Evolutionary conservation across 139 green algal species (phyloP).

Genomic region (Choricystis sp.): DNA sequence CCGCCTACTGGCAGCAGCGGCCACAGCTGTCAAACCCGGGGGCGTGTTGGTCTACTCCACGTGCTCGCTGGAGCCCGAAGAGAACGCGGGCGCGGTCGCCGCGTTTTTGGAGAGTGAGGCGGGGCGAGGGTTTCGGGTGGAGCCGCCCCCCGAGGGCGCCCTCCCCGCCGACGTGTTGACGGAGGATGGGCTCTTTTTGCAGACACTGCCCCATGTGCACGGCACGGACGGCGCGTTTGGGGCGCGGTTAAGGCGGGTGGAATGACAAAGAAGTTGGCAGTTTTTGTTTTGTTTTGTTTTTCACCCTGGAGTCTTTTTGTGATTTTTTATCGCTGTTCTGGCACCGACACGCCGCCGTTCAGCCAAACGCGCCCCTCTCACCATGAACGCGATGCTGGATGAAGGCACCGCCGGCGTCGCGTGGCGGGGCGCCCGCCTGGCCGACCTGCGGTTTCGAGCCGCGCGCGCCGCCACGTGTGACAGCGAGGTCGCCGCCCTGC

Average conservation of each 20-base stretch:
- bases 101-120: slow-evolving; percentile 20
- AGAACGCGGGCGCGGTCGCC: slow-evolving; percentile 28
- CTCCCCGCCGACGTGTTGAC: slow-evolving; percentile 21
- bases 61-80: slow-evolving; percentile 49
- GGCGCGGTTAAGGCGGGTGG: slow-evolving; percentile 23
- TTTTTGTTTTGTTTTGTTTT: background rate
- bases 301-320: no score
- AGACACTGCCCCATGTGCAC: slow-evolving; percentile 62
- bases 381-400: background rate
- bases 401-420: background rate
- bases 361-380: no score
- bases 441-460: background rate
- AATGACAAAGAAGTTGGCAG: background rate
- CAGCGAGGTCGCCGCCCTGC: background rate
- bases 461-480: background rate
- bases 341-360: no score
- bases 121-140: background rate
- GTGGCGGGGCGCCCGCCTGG: background rate
- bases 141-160: background rate
- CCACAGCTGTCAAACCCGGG: slow-evolving; percentile 45
- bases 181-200: slow-evolving; percentile 24
- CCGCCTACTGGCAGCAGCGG: slow-evolving; percentile 50
- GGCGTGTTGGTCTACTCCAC: slow-evolving; percentile 82
- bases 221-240: slow-evolving; percentile 75
- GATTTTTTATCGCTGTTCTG: no score